These are phyloP conservation scores for Fusarium continuum DNA, from an alignment of 2,329 filamentous ascomycete genomes.

Conservation along the genomic window DNA sequence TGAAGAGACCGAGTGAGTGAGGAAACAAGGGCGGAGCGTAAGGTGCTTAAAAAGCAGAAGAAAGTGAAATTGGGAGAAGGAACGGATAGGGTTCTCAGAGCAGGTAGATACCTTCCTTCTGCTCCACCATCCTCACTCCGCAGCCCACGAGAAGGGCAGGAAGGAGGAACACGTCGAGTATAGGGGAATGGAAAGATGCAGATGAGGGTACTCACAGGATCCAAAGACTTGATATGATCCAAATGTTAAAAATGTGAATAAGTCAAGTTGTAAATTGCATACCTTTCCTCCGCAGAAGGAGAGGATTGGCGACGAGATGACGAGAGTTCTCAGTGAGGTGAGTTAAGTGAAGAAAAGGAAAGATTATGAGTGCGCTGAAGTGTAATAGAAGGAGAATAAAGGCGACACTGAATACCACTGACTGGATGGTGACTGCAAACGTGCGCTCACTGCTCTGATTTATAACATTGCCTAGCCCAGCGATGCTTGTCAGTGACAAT, in stretches of 20 bases:
- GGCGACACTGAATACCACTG: neutral
- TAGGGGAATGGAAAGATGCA: neutral
- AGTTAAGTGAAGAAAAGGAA: neutral
- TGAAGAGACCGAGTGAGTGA: neutral
- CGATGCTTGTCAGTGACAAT: constrained; percentile 2
- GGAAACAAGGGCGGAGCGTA: neutral
- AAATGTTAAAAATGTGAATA: constrained; percentile 7
- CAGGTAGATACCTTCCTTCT: constrained; percentile 13
- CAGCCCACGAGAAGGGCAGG: neutral
- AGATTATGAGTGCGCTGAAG: neutral
- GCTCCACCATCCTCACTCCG: neutral
- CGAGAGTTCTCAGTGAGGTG: neutral
- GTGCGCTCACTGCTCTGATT: neutral
- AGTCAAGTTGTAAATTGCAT: constrained; percentile 5
- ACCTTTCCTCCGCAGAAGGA: neutral
- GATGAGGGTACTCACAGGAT: neutral
- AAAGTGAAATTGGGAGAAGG: neutral
- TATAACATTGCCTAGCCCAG: neutral
- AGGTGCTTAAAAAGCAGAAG: constrained; percentile 1
- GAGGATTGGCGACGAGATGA: neutral
- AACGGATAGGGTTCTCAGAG: neutral
- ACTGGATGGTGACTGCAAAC: neutral
- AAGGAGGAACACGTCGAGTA: neutral
- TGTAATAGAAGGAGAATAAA: neutral
- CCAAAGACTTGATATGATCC: constrained; percentile 5